Evolutionary conservation across 495 filamentous ascomycete genomes (phyloP).

Genomic region (Lentithecium fluviatile): DNA sequence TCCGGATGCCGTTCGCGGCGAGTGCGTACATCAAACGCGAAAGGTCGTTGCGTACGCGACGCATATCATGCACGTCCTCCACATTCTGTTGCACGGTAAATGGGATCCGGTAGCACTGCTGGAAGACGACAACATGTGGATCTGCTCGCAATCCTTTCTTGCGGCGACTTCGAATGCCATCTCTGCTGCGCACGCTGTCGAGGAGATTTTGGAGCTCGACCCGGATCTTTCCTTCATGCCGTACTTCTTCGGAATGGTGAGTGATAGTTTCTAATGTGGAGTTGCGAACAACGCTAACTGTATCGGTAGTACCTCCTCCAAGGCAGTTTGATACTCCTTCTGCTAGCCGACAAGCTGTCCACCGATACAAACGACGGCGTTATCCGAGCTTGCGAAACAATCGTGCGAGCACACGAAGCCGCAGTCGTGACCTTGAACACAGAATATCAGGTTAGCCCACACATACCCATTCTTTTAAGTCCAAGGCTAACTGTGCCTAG

Average conservation of each 20-base stretch:
- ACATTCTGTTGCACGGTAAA: slow-evolving; percentile 58
- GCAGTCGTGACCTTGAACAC: slow-evolving; percentile 61
- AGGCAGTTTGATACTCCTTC: slow-evolving; percentile 57
- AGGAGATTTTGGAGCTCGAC: slow-evolving; percentile 55
- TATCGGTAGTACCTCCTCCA: slow-evolving; percentile 51
- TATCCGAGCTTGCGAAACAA: slow-evolving; percentile 57
- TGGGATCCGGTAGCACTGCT: slow-evolving; percentile 61
- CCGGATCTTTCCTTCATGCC: slow-evolving; percentile 61
- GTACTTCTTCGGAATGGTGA: slow-evolving; percentile 57
- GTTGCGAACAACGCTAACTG: background rate
- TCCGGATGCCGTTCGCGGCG: slow-evolving; percentile 16
- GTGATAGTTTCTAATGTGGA: background rate
- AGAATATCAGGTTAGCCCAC: slow-evolving; percentile 55
- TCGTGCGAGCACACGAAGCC: slow-evolving; percentile 59
- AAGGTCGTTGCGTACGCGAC: slow-evolving; percentile 36
- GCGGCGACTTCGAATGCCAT: slow-evolving; percentile 55
- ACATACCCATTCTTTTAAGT: background rate
- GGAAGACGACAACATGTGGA: slow-evolving; percentile 60
- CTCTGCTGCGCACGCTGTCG: slow-evolving; percentile 54
- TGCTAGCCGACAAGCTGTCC: slow-evolving; percentile 59
- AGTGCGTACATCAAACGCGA: slow-evolving; percentile 28
- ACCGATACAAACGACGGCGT: slow-evolving; percentile 53
- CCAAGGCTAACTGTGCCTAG: slow-evolving; percentile 12
- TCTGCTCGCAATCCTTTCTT: slow-evolving; percentile 54
- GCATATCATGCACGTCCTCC: slow-evolving; percentile 59